These are phyloP conservation scores for Hypoxylon rickii DNA, from an alignment of 495 filamentous ascomycete species.

Conservation along the genomic window DNA sequence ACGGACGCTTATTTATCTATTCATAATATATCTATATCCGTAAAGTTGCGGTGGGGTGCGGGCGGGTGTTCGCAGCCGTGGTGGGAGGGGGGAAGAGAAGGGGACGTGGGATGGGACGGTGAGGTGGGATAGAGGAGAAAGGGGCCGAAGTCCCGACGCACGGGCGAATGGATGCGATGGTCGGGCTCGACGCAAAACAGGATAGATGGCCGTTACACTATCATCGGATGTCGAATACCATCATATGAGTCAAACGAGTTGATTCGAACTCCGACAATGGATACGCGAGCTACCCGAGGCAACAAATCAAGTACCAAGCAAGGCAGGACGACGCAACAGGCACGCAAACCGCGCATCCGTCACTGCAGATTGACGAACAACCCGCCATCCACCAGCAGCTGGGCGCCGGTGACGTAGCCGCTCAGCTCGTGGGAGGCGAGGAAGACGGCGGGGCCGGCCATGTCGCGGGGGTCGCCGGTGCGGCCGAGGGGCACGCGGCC, in stretches of 20 bases:
- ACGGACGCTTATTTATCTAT: too few relatives aligned
- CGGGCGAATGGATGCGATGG: constrained; percentile 8
- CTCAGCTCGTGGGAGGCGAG: constrained; percentile 78
- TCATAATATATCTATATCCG: background rate
- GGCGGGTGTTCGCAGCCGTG: too few relatives aligned
- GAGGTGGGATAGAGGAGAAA: background rate
- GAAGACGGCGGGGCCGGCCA: constrained; percentile 86
- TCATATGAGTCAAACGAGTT: too few relatives aligned
- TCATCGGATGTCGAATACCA: too few relatives aligned
- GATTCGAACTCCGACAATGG: too few relatives aligned
- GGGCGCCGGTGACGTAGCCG: constrained; percentile 80
- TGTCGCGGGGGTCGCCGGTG: constrained; percentile 67
- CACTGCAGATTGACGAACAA: constrained; percentile 64
- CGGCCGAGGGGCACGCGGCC: constrained; percentile 79
- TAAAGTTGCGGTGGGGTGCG: background rate
- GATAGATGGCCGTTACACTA: too few relatives aligned
- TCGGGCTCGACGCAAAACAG: too few relatives aligned
- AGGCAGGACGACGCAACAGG: too few relatives aligned
- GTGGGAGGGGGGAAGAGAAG: background rate
- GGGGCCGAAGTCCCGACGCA: constrained; percentile 8
- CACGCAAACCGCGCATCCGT: background rate
- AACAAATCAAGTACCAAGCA: too few relatives aligned
- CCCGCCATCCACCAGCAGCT: constrained; percentile 86
- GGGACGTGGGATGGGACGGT: background rate
- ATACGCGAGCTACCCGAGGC: too few relatives aligned